Evolutionary conservation across 768 basidiomycete species (phyloP), one percentile per base, ranked within the genome.

Genomic region (Favolaschia claudopus): DNA sequence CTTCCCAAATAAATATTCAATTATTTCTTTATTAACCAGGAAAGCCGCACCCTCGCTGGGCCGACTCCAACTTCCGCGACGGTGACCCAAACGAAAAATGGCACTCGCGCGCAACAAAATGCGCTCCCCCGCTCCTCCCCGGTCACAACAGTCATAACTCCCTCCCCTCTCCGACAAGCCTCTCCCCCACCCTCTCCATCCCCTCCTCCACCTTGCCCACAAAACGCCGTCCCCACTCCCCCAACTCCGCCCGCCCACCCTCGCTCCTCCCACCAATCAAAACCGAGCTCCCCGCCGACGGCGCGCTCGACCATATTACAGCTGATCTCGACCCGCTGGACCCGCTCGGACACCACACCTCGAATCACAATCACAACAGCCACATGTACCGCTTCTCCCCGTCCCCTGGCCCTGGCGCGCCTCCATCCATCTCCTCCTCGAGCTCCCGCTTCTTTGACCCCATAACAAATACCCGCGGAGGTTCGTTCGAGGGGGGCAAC

Each of bases 11-110:
- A n/a, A n/a, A n/a, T 4, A 34, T 51, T 33, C 20, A 33, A 0
- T 29, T 27, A 25, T 34, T 17, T 32, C n/a, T 51, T 33, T 15
- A 34, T 36, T 48, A 33, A 19, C 40, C 22, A n/a, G 24, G 91
- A 63, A 93, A 93, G 72, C 92, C 92, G 12, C 92, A 93, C 72
- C 92, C 92, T 44, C 87, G 91, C 33, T 93, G 92, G 92, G 90
- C 91, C 10, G 90, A 92, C 64, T 82, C 80, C 68, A 88, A 79
- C 75, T 91, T 90, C 73, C 85, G 89, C 54, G 89, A 92, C 65
- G 89, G 89, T 19, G 91, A 92, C 72, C 85, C 89, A 5, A 87
- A 86, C 65, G 91, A 92, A 76, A 89, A 91, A 70, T 93, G 91
- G 91, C 91, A 93, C 71, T 92, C 91, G 14, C 85, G 91, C 37